A percentile compares a stretch with the other conserved stretches of the same genome.
Conservation (phyloP, 1,284 basidiomycete genomes). For the Meira nashicola region DNA sequence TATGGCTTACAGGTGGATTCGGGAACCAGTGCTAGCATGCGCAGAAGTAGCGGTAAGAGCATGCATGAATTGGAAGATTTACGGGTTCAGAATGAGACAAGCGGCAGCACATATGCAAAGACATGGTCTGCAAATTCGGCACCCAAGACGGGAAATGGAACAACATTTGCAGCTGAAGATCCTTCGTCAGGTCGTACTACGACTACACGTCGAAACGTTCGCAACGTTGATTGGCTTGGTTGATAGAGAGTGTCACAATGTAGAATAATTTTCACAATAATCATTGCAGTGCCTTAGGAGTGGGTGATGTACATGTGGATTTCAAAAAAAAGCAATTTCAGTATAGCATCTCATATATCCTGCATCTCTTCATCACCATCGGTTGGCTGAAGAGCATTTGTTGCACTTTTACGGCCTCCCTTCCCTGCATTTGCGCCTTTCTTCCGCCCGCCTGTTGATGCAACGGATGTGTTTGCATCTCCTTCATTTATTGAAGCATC, state of each 20-base stretch:
- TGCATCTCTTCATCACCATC: neutral
- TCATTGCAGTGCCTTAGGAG: neutral
- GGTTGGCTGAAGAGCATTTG: neutral
- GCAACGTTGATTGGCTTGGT: constrained; percentile 9
- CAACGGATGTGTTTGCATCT: too few relatives aligned
- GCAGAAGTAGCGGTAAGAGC: constrained; percentile 3
- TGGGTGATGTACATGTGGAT: neutral
- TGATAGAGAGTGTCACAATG: constrained; percentile 3
- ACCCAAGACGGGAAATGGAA: neutral
- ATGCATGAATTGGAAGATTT: constrained; percentile 11
- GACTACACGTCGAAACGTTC: neutral
- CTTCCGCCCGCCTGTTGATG: neutral
- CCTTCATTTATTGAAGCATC: neutral
- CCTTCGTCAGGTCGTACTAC: neutral
- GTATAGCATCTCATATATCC: neutral
- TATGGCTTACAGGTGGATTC: too few relatives aligned
- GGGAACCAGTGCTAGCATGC: neutral
- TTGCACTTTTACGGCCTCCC: neutral
- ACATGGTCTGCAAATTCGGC: neutral
- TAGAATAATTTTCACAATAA: neutral
- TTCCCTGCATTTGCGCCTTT: neutral
- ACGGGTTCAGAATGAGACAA: neutral
- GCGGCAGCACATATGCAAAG: neutral
- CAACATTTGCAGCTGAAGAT: neutral
- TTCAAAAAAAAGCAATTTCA: neutral